Percentiles rank a stretch among this genome's conserved stretches.
These are phyloP conservation scores for Tulasnella sp. DNA, from an alignment of 768 basidiomycete species.

Conservation along the genomic window DNA sequence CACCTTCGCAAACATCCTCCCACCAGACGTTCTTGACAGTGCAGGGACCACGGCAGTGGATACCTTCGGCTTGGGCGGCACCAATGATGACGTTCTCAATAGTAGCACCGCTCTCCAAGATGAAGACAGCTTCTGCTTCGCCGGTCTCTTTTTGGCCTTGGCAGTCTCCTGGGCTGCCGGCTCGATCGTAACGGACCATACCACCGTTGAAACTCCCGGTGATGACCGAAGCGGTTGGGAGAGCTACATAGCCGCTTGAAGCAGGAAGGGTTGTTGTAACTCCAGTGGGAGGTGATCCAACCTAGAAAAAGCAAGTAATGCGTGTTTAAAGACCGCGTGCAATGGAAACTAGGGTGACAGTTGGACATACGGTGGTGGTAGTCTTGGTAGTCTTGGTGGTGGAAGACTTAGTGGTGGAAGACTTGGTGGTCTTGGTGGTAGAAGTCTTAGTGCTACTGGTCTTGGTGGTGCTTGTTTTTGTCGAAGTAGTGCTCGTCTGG, in stretches of 20 bases:
- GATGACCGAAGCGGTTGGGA: constrained; percentile 28
- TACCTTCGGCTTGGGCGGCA: constrained; percentile 24
- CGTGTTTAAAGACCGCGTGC: background rate
- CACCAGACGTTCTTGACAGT: constrained; percentile 1
- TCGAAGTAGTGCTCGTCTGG: background rate
- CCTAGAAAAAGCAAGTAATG: background rate
- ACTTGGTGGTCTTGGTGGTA: background rate
- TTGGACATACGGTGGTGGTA: background rate
- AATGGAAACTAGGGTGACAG: background rate
- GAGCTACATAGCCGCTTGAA: constrained; percentile 26
- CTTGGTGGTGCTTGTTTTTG: constrained; percentile 14
- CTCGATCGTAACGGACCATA: constrained; percentile 18
- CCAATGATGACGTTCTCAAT: constrained; percentile 12
- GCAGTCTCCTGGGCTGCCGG: background rate
- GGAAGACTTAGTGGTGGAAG: background rate
- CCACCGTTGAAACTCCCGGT: constrained; percentile 28
- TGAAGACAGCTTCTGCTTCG: background rate
- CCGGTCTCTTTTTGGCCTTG: background rate
- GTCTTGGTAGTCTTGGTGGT: constrained; percentile 17
- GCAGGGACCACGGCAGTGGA: constrained; percentile 17
- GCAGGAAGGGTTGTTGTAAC: constrained; percentile 24
- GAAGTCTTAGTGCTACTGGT: background rate
- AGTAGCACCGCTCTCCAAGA: background rate
- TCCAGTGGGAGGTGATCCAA: constrained; percentile 8
- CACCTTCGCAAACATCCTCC: constrained; percentile 31